Percentiles rank a stretch among this genome's conserved stretches.
These are phyloP conservation scores for Cladophialophora immunda DNA, from an alignment of 2,329 filamentous ascomycete genomes.

Conservation along the genomic window DNA sequence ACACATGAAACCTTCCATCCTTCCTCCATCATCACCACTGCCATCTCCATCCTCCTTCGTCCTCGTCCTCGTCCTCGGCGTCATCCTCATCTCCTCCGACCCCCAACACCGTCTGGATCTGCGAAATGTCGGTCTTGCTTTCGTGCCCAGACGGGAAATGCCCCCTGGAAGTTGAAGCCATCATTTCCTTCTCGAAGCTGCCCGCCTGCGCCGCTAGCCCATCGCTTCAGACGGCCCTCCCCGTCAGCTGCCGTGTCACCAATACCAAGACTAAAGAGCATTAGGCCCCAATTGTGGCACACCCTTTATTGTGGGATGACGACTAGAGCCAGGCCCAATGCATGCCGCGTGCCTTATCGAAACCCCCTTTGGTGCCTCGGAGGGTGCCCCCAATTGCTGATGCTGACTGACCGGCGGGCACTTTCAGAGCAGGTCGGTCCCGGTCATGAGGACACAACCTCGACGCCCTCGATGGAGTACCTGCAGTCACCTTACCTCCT, in stretches of 20 bases:
- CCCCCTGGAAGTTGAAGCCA: neutral
- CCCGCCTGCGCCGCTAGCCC: neutral
- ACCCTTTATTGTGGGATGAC: conserved; percentile 1
- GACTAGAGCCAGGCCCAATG: conserved; percentile 1
- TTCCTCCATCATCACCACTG: neutral
- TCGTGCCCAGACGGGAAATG: neutral
- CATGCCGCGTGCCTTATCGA: conserved; percentile 4
- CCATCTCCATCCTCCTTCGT: neutral
- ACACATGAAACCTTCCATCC: neutral
- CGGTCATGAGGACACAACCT: conserved; percentile 22
- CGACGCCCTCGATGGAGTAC: neutral
- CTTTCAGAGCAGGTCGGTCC: neutral
- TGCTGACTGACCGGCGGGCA: conserved; percentile 15
- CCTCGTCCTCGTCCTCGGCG: neutral
- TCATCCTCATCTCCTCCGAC: neutral
- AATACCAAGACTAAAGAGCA: conserved; percentile 3
- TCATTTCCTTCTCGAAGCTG: conserved; percentile 13
- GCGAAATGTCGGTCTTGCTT: neutral
- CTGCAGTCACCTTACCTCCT: conserved; percentile 7
- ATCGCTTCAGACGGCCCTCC: conserved; percentile 10
- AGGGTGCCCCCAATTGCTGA: conserved; percentile 13
- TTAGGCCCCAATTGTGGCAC: conserved; percentile 17
- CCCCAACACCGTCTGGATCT: neutral
- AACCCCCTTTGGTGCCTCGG: conserved; percentile 5
- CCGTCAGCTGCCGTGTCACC: conserved; percentile 24